phyloP scores from a whole-genome alignment of 345 rosid species.

The Schrenkiella parvula region DNA sequence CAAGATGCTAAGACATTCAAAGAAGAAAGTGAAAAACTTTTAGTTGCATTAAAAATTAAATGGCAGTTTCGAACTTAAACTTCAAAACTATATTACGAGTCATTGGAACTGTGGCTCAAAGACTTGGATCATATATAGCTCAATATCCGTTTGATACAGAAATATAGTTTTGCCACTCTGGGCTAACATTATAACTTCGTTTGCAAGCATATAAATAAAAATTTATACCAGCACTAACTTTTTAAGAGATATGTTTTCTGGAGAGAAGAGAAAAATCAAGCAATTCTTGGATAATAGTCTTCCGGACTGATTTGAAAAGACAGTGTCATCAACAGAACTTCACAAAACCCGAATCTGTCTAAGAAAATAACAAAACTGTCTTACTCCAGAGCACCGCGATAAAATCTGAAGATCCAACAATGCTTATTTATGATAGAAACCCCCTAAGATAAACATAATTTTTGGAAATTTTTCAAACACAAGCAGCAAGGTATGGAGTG shows the following conservation, averaged over 20 bases:
- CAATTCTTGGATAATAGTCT: background rate
- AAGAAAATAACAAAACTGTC: background rate
- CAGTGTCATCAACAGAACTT: constrained; percentile 9
- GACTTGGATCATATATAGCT: constrained; percentile 8
- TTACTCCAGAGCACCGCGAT: constrained; percentile 2
- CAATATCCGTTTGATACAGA: background rate
- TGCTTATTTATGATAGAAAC: constrained; percentile 8
- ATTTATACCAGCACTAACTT: background rate
- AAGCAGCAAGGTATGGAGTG: constrained; percentile 11
- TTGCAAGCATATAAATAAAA: constrained; percentile 1
- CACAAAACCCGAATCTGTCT: background rate
- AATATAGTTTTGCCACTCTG: background rate
- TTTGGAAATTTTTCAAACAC: constrained; percentile 6
- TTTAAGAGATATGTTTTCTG: background rate
- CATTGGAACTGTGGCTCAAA: background rate
- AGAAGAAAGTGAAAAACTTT: constrained; percentile 19
- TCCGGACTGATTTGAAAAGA: background rate
- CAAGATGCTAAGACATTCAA: constrained; percentile 57
- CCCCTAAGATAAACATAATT: background rate
- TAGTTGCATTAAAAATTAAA: constrained; percentile 9
- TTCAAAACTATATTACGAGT: background rate
- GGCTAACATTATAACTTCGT: background rate
- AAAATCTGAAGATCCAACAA: background rate
- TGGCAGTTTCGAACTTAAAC: background rate
- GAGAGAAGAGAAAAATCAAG: background rate